phyloP scores from a whole-genome alignment of 202 grass and related monocot genomes.

The Zoysia matrella region DNA sequence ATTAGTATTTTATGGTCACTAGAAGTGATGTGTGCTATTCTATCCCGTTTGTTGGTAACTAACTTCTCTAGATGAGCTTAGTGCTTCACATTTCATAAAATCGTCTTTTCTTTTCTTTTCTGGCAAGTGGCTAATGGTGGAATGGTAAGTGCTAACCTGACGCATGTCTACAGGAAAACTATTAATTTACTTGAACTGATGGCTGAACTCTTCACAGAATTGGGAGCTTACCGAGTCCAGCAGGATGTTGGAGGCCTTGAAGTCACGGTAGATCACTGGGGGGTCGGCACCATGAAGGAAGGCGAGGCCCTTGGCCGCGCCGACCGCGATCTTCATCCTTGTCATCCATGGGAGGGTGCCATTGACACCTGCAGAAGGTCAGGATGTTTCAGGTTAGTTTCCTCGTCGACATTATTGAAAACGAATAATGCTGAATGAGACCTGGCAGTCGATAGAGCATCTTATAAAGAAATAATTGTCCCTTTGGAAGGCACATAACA shows the following conservation, averaged over 20 bases:
- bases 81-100: conserved; percentile 29
- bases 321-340: conserved; percentile 42
- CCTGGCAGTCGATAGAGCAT: background rate
- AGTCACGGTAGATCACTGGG: conserved; percentile 85
- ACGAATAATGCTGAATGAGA: background rate
- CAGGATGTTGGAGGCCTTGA: conserved; percentile 96
- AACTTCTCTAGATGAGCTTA: conserved; percentile 7
- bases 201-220: background rate
- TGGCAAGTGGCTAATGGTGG: background rate
- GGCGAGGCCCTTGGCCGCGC: too few relatives aligned
- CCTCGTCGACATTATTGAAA: background rate
- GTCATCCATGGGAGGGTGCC: conserved; percentile 76
- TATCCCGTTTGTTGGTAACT: conserved; percentile 30
- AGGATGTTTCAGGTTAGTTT: conserved; percentile 38
- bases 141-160: background rate
- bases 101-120: background rate
- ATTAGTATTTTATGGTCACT: background rate
- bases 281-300: too few relatives aligned
- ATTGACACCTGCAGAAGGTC: conserved; percentile 3
- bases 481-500: conserved; percentile 38
- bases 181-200: background rate
- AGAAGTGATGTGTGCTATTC: conserved; percentile 8
- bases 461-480: background rate
- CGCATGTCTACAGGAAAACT: background rate
- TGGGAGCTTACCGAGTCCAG: conserved; percentile 66